A percentile compares a stretch with the other conserved stretches of the same genome.
These are phyloP conservation scores for Boletus tomentosulus DNA, from an alignment of 768 basidiomycete genomes.

Conservation along the genomic window DNA sequence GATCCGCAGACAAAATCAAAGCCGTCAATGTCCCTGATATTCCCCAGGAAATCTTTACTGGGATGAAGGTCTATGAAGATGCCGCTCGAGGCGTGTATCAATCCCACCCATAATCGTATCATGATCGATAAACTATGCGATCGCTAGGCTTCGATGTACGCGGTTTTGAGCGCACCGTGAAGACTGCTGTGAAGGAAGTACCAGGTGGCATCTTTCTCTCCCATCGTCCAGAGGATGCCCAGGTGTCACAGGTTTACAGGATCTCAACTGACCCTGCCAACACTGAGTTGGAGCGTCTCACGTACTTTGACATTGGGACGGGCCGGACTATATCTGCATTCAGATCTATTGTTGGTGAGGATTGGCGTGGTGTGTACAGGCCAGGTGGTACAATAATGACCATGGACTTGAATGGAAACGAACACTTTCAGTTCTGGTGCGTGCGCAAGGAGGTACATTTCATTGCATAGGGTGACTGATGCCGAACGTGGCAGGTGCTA, in stretches of 20 bases:
- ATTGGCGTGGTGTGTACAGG: constrained; percentile 38
- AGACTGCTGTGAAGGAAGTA: constrained; percentile 6
- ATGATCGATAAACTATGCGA: neutral
- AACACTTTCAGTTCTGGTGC: constrained; percentile 39
- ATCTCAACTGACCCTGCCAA: constrained; percentile 27
- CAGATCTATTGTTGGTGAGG: constrained; percentile 34
- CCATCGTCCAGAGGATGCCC: constrained; percentile 39
- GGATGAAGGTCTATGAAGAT: constrained; percentile 38
- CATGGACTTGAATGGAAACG: constrained; percentile 40
- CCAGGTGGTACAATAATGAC: constrained; percentile 34
- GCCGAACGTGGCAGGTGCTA: constrained; percentile 31
- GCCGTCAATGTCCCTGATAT: constrained; percentile 33
- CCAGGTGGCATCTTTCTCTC: constrained; percentile 29
- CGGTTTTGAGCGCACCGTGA: constrained; percentile 26
- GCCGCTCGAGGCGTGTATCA: constrained; percentile 29
- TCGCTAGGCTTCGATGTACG: constrained; percentile 24
- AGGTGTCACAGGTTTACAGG: constrained; percentile 36
- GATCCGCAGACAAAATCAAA: constrained; percentile 37
- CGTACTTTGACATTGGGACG: constrained; percentile 37
- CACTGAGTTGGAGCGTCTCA: constrained; percentile 32
- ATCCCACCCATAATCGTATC: neutral
- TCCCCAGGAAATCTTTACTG: constrained; percentile 32
- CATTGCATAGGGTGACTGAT: neutral
- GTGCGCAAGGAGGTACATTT: neutral
- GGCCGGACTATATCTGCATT: constrained; percentile 35